Base-by-base conservation (phyloP, 202 grass and related monocot genomes). In the Eragrostis tef region DNA sequence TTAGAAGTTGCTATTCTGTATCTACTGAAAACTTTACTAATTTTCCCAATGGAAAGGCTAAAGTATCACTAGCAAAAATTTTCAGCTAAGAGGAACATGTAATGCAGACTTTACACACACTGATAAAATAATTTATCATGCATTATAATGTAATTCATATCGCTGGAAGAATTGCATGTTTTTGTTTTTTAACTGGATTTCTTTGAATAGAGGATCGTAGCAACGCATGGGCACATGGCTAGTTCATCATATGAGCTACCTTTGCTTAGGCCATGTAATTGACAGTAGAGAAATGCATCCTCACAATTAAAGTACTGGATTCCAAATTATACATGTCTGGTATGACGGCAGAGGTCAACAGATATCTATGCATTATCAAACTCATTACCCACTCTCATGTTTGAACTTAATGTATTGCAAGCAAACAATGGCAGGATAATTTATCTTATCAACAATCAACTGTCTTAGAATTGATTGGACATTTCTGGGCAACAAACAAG, bases 381-480 rank as follows among this genome's bases (percentile, higher is more conserved):
- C 54, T 24, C 45, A 17, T 16, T 67, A 49, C 7, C 26, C 2
- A 26, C 52, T 72, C 49, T 36, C 29, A 83, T 48, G 26, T 77
- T 75, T 65, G 21, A 71, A 71, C 29, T 64, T 65, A 77, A 13
- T 26, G 21, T 80, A 81, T 47, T 44, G 11, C 68, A 79, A 71
- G 77, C n/a, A 71, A 72, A 70, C 41, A 65, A 65, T 70, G 70
- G 12, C 11, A 70, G 34, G 39, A 9, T 71, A 64, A 39, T 42
- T 43, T 78, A 73, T 34, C 39, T 69, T 47, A 49, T 70, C 7
- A 36, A 54, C 48, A 58, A 74, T 5, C 2, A 41, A 73, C 7
- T 50, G 41, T 15, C 39, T 80, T 14, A 54, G 12, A 86, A 21
- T 48, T n/a, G 20, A 41, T 67, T 77, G 15, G 26, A 71, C 42